Evolutionary conservation across 257 asterid species (phyloP).

Genomic region (Cynanchum wilfordii): DNA sequence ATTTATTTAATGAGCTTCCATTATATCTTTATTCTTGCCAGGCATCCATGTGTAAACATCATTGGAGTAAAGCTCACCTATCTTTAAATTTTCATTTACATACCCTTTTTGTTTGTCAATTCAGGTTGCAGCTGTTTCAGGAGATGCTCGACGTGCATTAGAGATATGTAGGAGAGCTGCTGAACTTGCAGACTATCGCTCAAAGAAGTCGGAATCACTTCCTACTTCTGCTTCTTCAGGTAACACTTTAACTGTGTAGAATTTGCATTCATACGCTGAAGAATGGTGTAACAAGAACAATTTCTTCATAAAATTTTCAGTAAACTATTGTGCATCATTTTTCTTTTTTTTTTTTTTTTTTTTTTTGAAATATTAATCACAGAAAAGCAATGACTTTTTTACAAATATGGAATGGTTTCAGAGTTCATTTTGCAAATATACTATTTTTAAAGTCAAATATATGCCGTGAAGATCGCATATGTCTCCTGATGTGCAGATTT

Average conservation of each 20-base stretch:
- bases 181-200: slow-evolving; percentile 77
- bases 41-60: not conserved
- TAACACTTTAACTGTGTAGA: slow-evolving; percentile 6
- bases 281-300: not conserved
- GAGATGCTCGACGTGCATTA: slow-evolving; percentile 97
- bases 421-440: not conserved
- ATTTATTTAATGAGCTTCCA: slow-evolving; percentile 7
- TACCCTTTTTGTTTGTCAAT: slow-evolving; percentile 20
- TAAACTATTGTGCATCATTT: not conserved
- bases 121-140: slow-evolving; percentile 97
- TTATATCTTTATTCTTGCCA: not conserved
- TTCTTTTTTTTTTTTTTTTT: not conserved
- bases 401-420: no score
- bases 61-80: not conserved
- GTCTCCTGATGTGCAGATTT: not conserved
- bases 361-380: not conserved
- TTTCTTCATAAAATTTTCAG: not conserved
- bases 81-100: slow-evolving; percentile 9
- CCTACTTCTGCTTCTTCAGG: slow-evolving; percentile 48
- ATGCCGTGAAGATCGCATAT: not conserved
- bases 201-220: slow-evolving; percentile 36
- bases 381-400: not conserved
- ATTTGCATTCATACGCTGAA: not conserved
- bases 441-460: not conserved
- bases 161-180: slow-evolving; percentile 98